Conservation (phyloP, 2,329 filamentous ascomycete genomes). For the Cercospora sp. region DNA sequence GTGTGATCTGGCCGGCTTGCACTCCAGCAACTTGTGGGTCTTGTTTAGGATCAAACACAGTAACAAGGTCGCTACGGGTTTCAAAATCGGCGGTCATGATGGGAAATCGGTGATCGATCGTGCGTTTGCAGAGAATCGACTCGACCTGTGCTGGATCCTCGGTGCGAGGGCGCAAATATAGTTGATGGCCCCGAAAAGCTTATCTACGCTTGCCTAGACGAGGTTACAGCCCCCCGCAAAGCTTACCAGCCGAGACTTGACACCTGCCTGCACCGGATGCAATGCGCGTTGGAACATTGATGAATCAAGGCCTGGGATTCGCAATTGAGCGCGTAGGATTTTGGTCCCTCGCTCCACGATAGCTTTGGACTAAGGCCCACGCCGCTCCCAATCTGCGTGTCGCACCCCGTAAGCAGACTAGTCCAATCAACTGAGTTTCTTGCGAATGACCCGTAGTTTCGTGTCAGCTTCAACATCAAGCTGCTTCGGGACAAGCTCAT, state of each 20-base stretch:
- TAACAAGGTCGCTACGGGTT: neutral
- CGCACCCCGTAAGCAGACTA: neutral
- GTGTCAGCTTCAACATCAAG: neutral
- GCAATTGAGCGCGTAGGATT: neutral
- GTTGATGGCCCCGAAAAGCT: neutral
- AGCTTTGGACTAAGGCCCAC: neutral
- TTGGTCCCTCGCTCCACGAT: neutral
- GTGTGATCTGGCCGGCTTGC: neutral
- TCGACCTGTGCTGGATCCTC: neutral
- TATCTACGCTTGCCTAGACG: neutral
- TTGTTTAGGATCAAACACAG: neutral
- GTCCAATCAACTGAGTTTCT: neutral
- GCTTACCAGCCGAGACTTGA: neutral
- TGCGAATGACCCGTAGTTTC: conserved; percentile 1
- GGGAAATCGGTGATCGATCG: neutral
- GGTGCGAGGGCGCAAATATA: neutral
- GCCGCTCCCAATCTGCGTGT: neutral
- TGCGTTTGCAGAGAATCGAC: neutral
- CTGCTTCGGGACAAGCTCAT: neutral
- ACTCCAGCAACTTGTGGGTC: neutral
- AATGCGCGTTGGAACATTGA: neutral
- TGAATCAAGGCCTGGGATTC: neutral
- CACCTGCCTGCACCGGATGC: neutral
- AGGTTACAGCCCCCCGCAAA: neutral
- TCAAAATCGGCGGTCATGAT: neutral